These are phyloP conservation scores for Coemansia sp. DNA, from an alignment of 192 early-diverging fungal genomes.

Conservation along the genomic window DNA sequence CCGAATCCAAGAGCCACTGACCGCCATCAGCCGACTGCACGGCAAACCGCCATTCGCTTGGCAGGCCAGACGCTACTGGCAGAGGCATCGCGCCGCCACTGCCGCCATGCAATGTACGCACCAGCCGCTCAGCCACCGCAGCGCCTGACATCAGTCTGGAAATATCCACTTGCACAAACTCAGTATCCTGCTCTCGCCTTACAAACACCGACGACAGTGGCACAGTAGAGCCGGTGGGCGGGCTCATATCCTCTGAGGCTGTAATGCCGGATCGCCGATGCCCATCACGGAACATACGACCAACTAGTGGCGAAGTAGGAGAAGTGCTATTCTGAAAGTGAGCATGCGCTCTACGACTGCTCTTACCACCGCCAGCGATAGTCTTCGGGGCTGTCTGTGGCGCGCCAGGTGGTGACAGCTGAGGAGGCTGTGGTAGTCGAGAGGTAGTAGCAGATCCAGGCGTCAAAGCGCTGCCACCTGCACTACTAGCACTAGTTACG, in stretches of 20 bases:
- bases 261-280: neutral
- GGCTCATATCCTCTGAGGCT: neutral
- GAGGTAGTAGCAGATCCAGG: conserved; percentile 3
- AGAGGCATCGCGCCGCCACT: neutral
- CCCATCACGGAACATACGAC: conserved; percentile 5
- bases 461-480: neutral
- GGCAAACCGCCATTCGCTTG: conserved; percentile 11
- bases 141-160: conserved; percentile 20
- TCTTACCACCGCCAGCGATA: neutral
- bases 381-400: conserved; percentile 3
- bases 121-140: conserved; percentile 22
- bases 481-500: conserved; percentile 25
- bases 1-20: conserved; percentile 9
- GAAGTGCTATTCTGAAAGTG: conserved; percentile 6
- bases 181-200: conserved; percentile 13
- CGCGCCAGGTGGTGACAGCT: neutral
- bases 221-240: neutral
- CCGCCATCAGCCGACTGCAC: neutral
- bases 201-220: conserved; percentile 16
- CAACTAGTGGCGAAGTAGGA: conserved; percentile 9
- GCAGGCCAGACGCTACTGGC: neutral
- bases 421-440: neutral
- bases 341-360: neutral
- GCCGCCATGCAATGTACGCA: neutral
- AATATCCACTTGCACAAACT: conserved; percentile 20